phyloP scores from a whole-genome alignment of 2,329 filamentous ascomycete genomes.

The Colletotrichum navitas region DNA sequence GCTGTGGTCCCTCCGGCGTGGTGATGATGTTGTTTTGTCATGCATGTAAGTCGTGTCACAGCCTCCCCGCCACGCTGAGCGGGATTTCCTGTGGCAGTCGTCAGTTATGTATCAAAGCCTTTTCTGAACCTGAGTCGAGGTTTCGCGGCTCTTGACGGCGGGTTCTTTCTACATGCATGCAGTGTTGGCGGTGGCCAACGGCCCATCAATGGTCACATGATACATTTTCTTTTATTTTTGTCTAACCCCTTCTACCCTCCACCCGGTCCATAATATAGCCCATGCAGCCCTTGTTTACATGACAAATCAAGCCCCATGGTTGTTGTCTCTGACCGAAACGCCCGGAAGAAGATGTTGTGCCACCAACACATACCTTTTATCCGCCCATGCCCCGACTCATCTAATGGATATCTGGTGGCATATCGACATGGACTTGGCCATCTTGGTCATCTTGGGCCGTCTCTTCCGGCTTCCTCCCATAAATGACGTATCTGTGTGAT shows the following conservation, averaged over 20 bases:
- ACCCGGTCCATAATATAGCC: neutral
- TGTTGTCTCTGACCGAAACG: neutral
- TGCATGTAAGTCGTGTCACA: neutral
- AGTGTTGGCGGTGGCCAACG: neutral
- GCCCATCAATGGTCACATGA: neutral
- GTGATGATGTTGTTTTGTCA: neutral
- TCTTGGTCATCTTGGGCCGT: neutral
- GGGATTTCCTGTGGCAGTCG: neutral
- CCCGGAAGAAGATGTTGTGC: neutral
- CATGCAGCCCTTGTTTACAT: neutral
- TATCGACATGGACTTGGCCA: neutral
- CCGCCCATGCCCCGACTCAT: no score
- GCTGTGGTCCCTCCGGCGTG: neutral
- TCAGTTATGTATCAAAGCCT: neutral
- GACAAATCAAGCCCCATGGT: neutral
- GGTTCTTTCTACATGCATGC: neutral
- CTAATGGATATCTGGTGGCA: neutral
- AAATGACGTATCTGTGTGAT: constrained; percentile 31
- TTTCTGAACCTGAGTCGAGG: neutral
- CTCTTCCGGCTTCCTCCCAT: constrained; percentile 34
- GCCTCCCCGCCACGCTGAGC: neutral
- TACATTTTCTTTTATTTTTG: neutral
- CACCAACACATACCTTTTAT: neutral
- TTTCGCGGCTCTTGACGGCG: no score
- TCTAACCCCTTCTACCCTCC: neutral